Percentiles rank a stretch among this genome's conserved stretches.
phyloP scores from a whole-genome alignment of 495 filamentous ascomycete genomes.

The Penicillium daleae region DNA sequence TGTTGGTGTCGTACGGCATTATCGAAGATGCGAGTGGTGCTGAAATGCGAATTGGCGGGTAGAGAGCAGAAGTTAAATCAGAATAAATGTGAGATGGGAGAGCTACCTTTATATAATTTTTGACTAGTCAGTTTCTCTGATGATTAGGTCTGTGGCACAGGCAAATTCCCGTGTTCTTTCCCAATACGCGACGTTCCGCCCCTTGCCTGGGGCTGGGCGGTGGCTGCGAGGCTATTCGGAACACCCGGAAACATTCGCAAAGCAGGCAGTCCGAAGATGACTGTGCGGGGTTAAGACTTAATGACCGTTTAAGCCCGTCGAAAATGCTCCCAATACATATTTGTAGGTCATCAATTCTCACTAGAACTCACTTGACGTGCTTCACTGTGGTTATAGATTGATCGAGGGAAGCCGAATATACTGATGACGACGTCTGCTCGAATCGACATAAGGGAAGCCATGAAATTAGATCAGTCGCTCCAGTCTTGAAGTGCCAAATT shows the following conservation, averaged over 20 bases:
- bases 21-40: not conserved
- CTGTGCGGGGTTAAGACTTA: not conserved
- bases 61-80: not conserved
- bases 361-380: too few relatives aligned
- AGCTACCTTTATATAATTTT: not conserved
- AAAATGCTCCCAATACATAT: too few relatives aligned
- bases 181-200: too few relatives aligned
- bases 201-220: not conserved
- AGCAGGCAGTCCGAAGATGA: not conserved
- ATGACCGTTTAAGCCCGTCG: not conserved
- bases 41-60: not conserved
- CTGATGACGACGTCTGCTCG: not conserved
- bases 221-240: not conserved
- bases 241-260: not conserved
- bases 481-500: too few relatives aligned
- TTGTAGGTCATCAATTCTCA: too few relatives aligned
- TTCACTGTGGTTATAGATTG: not conserved
- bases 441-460: not conserved
- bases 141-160: too few relatives aligned
- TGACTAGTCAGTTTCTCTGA: too few relatives aligned
- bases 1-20: constrained; percentile 16
- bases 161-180: too few relatives aligned
- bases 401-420: not conserved
- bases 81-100: not conserved
- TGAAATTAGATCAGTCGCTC: not conserved